These are phyloP conservation scores for Plectosphaerella plurivora DNA, from an alignment of 2,329 filamentous ascomycete genomes.

Conservation along the genomic window DNA sequence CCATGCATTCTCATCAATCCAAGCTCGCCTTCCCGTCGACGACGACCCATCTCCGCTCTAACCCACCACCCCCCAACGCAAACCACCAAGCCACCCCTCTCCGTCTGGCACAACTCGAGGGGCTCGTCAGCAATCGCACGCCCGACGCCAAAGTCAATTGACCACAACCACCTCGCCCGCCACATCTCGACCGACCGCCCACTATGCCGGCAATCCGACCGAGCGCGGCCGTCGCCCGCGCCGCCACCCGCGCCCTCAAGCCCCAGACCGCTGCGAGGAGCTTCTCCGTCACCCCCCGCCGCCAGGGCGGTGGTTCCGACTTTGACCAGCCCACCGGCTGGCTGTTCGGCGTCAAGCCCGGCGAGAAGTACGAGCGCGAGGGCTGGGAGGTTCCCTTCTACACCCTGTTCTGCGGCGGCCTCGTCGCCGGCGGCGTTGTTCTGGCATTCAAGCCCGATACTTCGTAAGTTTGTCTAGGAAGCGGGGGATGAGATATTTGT, in stretches of 20 bases:
- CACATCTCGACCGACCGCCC: not conserved
- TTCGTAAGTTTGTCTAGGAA: conserved; percentile 64
- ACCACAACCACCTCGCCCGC: not conserved
- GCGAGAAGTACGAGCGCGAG: conserved; percentile 92
- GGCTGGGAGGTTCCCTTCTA: conserved; percentile 90
- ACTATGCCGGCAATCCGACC: conserved; percentile 13
- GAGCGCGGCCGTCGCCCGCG: conserved; percentile 12
- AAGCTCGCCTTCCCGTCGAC: not conserved
- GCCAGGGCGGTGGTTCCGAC: conserved; percentile 48
- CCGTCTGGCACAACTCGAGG: not conserved
- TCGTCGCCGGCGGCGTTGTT: conserved; percentile 69
- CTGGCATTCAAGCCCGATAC: conserved; percentile 98
- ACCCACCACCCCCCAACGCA: conserved; percentile 7
- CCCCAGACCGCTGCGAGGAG: conserved; percentile 22
- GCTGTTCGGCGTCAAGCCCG: conserved; percentile 91
- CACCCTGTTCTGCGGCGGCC: conserved; percentile 77
- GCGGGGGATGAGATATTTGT: not conserved
- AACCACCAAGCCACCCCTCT: not conserved
- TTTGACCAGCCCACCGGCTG: conserved; percentile 89
- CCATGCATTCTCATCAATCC: not conserved
- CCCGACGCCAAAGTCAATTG: conserved; percentile 5
- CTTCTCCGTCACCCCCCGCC: conserved; percentile 41
- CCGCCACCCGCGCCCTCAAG: conserved; percentile 26
- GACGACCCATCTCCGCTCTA: conserved; percentile 9
- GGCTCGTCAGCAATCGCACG: not conserved